phyloP scores from a whole-genome alignment of 768 basidiomycete genomes.

The Suillus weaverae region DNA sequence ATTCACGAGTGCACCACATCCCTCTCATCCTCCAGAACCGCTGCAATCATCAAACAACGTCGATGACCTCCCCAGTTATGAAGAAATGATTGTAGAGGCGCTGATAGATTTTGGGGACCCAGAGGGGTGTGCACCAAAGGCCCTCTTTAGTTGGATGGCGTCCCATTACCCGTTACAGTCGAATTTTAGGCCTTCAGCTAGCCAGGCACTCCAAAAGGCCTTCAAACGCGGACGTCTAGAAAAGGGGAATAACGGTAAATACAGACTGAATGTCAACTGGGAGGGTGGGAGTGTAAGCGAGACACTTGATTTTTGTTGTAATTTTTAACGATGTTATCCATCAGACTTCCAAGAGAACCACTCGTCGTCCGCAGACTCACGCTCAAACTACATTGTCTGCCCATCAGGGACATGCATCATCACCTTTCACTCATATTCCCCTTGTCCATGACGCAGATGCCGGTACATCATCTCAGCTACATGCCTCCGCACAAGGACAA shows the following conservation, averaged over 20 bases:
- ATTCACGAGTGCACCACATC: slow-evolving; percentile 25
- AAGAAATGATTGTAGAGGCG: slow-evolving; percentile 90
- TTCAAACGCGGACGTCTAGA: slow-evolving; percentile 79
- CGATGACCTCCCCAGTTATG: slow-evolving; percentile 80
- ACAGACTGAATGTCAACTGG: slow-evolving; percentile 74
- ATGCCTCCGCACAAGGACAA: slow-evolving; percentile 34
- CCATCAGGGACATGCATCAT: slow-evolving; percentile 28
- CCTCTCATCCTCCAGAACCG: slow-evolving; percentile 16
- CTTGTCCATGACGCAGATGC: slow-evolving; percentile 30
- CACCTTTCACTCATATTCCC: slow-evolving; percentile 65
- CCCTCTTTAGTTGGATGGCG: slow-evolving; percentile 83
- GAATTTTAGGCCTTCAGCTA: slow-evolving; percentile 89
- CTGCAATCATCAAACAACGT: slow-evolving; percentile 22
- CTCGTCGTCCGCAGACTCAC: slow-evolving; percentile 70
- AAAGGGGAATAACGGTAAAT: slow-evolving; percentile 72
- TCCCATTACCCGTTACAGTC: slow-evolving; percentile 77
- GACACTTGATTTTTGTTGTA: neutral
- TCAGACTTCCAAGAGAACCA: slow-evolving; percentile 75
- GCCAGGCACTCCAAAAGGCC: slow-evolving; percentile 87
- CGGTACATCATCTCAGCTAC: slow-evolving; percentile 39
- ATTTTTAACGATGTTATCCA: neutral
- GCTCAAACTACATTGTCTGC: slow-evolving; percentile 31
- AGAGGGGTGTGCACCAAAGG: slow-evolving; percentile 82
- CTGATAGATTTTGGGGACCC: slow-evolving; percentile 63
- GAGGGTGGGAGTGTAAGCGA: slow-evolving; percentile 75